A percentile compares a stretch with the other conserved stretches of the same genome.
These are phyloP conservation scores for Lachnellula occidentalis DNA, from an alignment of 2,329 filamentous ascomycete genomes.

Conservation along the genomic window DNA sequence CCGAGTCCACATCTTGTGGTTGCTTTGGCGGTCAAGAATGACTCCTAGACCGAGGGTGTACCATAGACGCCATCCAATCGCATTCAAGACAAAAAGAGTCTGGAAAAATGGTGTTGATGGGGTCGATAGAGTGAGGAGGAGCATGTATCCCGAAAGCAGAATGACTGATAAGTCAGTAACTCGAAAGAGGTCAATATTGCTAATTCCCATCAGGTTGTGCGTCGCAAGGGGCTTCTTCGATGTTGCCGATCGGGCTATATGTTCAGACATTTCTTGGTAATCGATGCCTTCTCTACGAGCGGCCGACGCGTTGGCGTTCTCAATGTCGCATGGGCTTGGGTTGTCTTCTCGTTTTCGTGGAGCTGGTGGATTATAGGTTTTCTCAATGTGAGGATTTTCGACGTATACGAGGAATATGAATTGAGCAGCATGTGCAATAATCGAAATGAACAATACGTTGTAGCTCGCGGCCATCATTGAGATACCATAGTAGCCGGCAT, in stretches of 20 bases:
- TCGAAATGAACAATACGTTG: constrained; percentile 93
- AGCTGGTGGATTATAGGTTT: constrained; percentile 88
- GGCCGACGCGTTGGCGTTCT: constrained; percentile 32
- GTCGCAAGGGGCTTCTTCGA: constrained; percentile 57
- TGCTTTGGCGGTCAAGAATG: constrained; percentile 79
- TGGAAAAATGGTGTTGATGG: constrained; percentile 73
- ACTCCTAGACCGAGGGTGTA: constrained; percentile 83
- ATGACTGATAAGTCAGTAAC: constrained; percentile 78
- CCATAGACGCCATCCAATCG: constrained; percentile 81
- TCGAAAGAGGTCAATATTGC: constrained; percentile 83
- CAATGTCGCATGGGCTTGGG: constrained; percentile 28
- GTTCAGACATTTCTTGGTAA: constrained; percentile 10
- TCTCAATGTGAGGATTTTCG: constrained; percentile 97
- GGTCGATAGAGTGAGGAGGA: constrained; percentile 66
- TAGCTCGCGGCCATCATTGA: constrained; percentile 98
- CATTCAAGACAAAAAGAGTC: constrained; percentile 74
- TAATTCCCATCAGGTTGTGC: constrained; percentile 76
- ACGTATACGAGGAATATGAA: constrained; percentile 88
- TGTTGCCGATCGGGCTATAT: constrained; percentile 3
- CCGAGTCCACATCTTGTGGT: constrained; percentile 88
- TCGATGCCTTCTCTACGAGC: constrained; percentile 32
- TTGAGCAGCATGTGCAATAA: constrained; percentile 88
- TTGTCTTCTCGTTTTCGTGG: constrained; percentile 50
- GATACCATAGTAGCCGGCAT: constrained; percentile 96
- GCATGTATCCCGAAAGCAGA: constrained; percentile 70